These are phyloP conservation scores for Claviceps pusilla DNA, from an alignment of 2,329 filamentous ascomycete genomes.

Conservation along the genomic window DNA sequence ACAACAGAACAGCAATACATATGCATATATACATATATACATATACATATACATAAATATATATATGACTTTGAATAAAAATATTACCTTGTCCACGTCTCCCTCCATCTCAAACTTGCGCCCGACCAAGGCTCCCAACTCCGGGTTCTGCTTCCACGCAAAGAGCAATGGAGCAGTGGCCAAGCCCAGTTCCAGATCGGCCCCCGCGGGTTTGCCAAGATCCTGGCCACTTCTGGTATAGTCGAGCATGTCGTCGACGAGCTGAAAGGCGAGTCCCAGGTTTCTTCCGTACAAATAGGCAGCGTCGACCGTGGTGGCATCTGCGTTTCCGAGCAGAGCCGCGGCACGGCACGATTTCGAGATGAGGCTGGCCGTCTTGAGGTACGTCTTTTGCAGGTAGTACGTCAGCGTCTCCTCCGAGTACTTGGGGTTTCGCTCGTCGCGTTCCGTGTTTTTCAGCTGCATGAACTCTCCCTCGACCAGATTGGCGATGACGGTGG, in stretches of 20 bases:
- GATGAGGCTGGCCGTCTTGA: conserved; percentile 91
- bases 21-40: too few species aligned
- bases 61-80: conserved; percentile 17
- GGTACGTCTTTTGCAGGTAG: conserved; percentile 95
- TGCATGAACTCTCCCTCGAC: conserved; percentile 99
- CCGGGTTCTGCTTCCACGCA: conserved; percentile 80
- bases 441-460: conserved; percentile 83
- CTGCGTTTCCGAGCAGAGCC: conserved; percentile 66
- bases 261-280: conserved; percentile 83
- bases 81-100: conserved; percentile 60
- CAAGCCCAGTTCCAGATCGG: conserved; percentile 81
- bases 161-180: conserved; percentile 90
- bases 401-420: conserved; percentile 82
- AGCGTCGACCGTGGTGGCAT: conserved; percentile 69
- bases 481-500: conserved; percentile 92
- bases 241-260: conserved; percentile 95
- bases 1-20: too few species aligned
- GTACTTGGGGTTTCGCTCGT: conserved; percentile 72
- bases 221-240: conserved; percentile 78
- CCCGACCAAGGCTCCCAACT: conserved; percentile 76
- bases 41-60: background rate
- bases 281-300: conserved; percentile 90
- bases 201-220: conserved; percentile 86
- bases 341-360: conserved; percentile 89
- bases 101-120: conserved; percentile 75